Evolutionary conservation across 2,329 filamentous ascomycete species (phyloP).

Genomic region (Pestalotiopsis sp.): DNA sequence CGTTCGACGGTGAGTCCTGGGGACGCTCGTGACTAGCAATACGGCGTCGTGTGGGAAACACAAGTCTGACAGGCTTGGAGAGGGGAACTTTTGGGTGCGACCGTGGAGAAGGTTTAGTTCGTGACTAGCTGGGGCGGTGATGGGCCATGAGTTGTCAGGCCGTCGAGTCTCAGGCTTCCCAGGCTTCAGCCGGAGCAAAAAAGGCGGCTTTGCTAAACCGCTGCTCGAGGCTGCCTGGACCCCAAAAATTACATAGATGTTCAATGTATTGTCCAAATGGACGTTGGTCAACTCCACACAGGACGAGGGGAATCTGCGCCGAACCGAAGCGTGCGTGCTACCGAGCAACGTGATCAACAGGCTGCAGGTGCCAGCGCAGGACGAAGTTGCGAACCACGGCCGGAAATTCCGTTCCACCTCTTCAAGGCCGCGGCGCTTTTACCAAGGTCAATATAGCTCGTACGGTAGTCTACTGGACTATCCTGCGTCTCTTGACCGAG

Average conservation of each 20-base stretch:
- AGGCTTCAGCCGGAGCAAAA: background rate
- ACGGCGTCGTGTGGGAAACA: background rate
- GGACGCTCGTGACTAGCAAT: slow-evolving; percentile 5
- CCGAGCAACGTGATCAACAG: background rate
- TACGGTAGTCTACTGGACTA: background rate
- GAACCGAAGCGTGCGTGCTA: background rate
- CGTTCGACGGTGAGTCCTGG: background rate
- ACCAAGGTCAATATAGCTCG: background rate
- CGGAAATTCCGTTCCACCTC: background rate
- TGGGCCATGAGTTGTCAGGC: background rate
- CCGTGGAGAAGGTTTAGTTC: background rate
- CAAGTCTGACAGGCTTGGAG: background rate
- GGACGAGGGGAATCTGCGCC: slow-evolving; percentile 5
- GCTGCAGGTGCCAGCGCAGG: background rate
- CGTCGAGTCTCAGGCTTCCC: background rate
- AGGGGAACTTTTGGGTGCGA: background rate
- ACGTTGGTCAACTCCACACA: background rate
- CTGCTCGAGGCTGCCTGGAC: background rate
- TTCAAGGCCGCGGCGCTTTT: background rate
- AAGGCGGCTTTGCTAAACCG: background rate
- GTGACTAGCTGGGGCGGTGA: background rate
- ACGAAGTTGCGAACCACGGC: background rate
- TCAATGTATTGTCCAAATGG: background rate
- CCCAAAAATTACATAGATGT: background rate
- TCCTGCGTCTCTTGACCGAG: background rate